These are phyloP conservation scores for Paramecium primaurelia DNA, from an alignment of 73 alveolate species.

Conservation along the genomic window DNA sequence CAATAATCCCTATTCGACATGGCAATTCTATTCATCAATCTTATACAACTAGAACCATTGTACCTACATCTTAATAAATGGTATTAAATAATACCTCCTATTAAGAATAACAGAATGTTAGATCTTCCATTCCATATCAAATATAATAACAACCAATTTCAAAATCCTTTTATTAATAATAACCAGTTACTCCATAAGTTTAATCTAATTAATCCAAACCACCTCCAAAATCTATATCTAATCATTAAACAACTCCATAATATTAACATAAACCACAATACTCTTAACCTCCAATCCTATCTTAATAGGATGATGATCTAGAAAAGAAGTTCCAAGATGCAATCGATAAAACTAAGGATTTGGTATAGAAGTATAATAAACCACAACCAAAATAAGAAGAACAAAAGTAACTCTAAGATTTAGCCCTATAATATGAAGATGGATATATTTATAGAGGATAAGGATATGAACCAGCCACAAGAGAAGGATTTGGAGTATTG, in stretches of 20 bases:
- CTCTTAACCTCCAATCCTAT: background rate
- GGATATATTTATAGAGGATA: slow-evolving; percentile 42
- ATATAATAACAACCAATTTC: background rate
- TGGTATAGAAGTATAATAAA: background rate
- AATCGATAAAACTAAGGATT: background rate
- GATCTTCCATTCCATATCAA: background rate
- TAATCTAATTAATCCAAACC: background rate
- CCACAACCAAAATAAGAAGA: background rate
- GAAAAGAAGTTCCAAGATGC: slow-evolving; percentile 43
- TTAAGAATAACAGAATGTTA: background rate
- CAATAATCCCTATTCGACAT: background rate
- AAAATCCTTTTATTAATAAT: background rate
- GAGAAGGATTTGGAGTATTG: slow-evolving; percentile 45
- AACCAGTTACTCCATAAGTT: background rate
- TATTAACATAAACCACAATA: background rate
- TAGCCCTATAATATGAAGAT: slow-evolving; percentile 37
- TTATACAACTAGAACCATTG: background rate
- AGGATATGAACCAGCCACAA: slow-evolving; percentile 35
- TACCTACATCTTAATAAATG: background rate
- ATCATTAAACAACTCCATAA: background rate
- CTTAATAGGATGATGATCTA: background rate
- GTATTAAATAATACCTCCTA: background rate
- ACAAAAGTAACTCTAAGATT: background rate
- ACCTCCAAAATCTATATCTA: background rate
- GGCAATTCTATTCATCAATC: background rate